Evolutionary conservation across 169 alveolate genomes (phyloP), one percentile per base, ranked within the genome.

Genomic region (Plasmodium berghei): DNA sequence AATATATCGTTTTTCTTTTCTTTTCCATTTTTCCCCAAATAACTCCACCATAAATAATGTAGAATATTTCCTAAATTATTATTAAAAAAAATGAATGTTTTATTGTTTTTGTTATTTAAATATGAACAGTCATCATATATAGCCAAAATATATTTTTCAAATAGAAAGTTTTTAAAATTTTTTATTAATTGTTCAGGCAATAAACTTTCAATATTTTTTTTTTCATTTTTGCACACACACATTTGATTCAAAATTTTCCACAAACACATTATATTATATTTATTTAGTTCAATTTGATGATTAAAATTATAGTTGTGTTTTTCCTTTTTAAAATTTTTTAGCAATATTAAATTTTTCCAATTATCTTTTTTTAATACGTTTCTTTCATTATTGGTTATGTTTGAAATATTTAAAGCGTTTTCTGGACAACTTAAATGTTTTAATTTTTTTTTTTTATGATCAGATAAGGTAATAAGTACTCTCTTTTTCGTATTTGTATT

Each of bases 401-500:
- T 24, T 59, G 69, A 18, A 22, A 59, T 16, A 55, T 16, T 16
- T 55, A 61, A 1, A 24, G n/a, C 34, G 2, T 63, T 58, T 58
- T 9, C 26, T 58, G 42, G 8, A 34, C 42, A 34, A 4, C 42
- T 34, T 34, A 34, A 34, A 34, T 48, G 49, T 26, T 71, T 52
- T 14, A 5, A 28, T 20, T 54, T 24, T 42, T 24, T 40, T 20
- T 71, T 42, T 22, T 42, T 49, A 20, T 71, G 20, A 42, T 52
- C 87, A 26, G 62, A 67, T 4, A 67, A 46, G 20, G 61, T n/a
- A 67, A 67, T 45, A 46, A 67, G 16, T 40, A 12, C 3, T 2
- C 48, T 72, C 18, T 54, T 72, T 55, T 72, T 72, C n/a, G 61
- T 64, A 26, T 28, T 48, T 34, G n/a, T 66, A 14, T 16, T 48